Evolutionary conservation across 495 filamentous ascomycete genomes (phyloP).

Genomic region (Penicillium simplicissimum): DNA sequence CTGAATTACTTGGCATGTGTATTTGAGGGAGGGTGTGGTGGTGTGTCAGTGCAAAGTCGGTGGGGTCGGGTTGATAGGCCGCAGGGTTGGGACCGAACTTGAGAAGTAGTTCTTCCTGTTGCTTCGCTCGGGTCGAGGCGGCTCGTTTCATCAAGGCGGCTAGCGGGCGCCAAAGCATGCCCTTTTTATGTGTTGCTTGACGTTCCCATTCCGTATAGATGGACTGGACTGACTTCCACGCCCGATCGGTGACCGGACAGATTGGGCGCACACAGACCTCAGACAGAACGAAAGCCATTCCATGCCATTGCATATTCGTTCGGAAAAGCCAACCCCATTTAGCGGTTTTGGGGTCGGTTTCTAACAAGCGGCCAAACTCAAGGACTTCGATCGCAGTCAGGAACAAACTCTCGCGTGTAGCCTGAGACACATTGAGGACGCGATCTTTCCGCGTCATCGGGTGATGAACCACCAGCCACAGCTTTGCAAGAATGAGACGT

Average conservation of each 20-base stretch:
- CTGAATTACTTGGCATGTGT: slow-evolving; percentile 14
- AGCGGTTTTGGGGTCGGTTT: slow-evolving; percentile 59
- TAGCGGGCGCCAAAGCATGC: slow-evolving; percentile 73
- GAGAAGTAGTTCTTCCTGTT: slow-evolving; percentile 32
- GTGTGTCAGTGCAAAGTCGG: slow-evolving; percentile 6
- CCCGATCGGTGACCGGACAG: slow-evolving; percentile 71
- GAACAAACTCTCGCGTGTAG: slow-evolving; percentile 71
- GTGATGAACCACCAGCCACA: slow-evolving; percentile 64
- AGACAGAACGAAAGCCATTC: slow-evolving; percentile 70
- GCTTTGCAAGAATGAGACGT: slow-evolving; percentile 66
- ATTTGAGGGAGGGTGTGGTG: slow-evolving; percentile 20
- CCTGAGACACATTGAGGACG: slow-evolving; percentile 46
- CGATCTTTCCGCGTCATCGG: slow-evolving; percentile 52
- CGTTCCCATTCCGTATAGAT: slow-evolving; percentile 57
- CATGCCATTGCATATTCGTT: slow-evolving; percentile 82
- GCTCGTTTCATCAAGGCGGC: slow-evolving; percentile 72
- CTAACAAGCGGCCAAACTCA: slow-evolving; percentile 67
- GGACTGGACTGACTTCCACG: slow-evolving; percentile 71
- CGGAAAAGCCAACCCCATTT: slow-evolving; percentile 82
- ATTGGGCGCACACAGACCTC: slow-evolving; percentile 75
- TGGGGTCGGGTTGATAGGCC: slow-evolving; percentile 3
- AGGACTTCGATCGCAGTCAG: slow-evolving; percentile 73
- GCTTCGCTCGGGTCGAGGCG: slow-evolving; percentile 33
- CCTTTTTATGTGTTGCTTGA: slow-evolving; percentile 54
- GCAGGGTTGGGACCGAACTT: slow-evolving; percentile 22